Conservation (phyloP, 2,329 filamentous ascomycete species). For the Clonostachys rhizophaga region DNA sequence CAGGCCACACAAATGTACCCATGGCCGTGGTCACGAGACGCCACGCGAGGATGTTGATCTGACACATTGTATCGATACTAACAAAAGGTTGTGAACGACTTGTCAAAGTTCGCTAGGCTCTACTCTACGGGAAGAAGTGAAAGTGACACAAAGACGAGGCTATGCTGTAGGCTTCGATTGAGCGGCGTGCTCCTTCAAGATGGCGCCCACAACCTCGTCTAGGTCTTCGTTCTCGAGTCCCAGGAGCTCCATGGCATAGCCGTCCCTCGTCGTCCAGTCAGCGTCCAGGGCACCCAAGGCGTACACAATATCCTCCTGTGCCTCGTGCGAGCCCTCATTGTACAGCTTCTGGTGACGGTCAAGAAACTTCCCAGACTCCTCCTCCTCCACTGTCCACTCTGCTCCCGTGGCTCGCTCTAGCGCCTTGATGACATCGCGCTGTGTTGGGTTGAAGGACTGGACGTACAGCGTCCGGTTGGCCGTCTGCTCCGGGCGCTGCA, state of each 20-base stretch:
- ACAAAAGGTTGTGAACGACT: too few relatives aligned
- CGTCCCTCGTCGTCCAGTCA: slow-evolving; percentile 38
- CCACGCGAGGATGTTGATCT: too few relatives aligned
- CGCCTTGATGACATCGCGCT: slow-evolving; percentile 37
- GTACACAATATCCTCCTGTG: slow-evolving; percentile 42
- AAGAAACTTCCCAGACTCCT: slow-evolving; percentile 33
- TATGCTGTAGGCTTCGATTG: too few relatives aligned
- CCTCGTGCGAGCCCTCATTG: slow-evolving; percentile 27
- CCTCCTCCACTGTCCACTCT: slow-evolving; percentile 24
- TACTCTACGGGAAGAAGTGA: too few relatives aligned
- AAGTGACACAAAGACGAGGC: too few relatives aligned
- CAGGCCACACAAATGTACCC: too few relatives aligned
- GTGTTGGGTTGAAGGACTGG: slow-evolving; percentile 39
- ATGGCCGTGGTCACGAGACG: too few relatives aligned
- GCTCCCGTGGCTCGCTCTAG: slow-evolving; percentile 44
- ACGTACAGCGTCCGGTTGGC: slow-evolving; percentile 44
- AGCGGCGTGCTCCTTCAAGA: slow-evolving; percentile 12
- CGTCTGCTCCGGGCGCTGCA: slow-evolving; percentile 39
- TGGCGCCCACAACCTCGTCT: slow-evolving; percentile 28
- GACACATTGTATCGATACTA: too few relatives aligned
- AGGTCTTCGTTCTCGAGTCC: slow-evolving; percentile 40
- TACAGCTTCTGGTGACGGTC: slow-evolving; percentile 24
- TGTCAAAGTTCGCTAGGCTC: too few relatives aligned
- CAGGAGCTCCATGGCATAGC: slow-evolving; percentile 41
- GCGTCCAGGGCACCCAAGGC: slow-evolving; percentile 41